Evolutionary conservation across 2,329 filamentous ascomycete species (phyloP).

Genomic region (Graphiopsis chlorocephala): DNA sequence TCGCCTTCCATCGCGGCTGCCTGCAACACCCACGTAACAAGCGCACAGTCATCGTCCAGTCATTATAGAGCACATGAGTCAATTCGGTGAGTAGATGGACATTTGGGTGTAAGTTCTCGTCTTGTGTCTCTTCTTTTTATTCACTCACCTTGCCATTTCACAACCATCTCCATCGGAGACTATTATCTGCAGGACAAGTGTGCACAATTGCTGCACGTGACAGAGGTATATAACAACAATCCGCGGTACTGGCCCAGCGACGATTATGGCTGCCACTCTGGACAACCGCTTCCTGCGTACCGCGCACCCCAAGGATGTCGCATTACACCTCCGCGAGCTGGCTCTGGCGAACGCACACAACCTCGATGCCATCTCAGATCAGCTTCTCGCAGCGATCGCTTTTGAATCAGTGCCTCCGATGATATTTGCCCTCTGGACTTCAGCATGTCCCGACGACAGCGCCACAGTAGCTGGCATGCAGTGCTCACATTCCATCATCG

Average conservation of each 20-base stretch:
- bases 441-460: neutral
- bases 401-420: neutral
- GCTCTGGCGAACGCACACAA: neutral
- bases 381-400: neutral
- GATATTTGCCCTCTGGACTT: neutral
- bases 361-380: neutral
- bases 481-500: neutral
- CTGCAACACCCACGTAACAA: no score
- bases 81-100: no score
- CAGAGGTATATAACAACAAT: neutral
- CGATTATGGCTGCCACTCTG: neutral
- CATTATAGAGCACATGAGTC: no score
- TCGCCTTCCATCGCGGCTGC: no score
- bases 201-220: no score
- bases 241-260: neutral
- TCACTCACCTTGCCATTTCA: no score
- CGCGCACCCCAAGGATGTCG: neutral
- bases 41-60: no score
- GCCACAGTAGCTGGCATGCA: neutral
- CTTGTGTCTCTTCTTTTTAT: no score
- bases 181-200: no score
- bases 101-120: no score
- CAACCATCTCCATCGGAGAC: no score
- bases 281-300: neutral
- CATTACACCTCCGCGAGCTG: neutral